Conservation (phyloP, 352 stramenopile genomes). For the Plasmopara halstedii region DNA sequence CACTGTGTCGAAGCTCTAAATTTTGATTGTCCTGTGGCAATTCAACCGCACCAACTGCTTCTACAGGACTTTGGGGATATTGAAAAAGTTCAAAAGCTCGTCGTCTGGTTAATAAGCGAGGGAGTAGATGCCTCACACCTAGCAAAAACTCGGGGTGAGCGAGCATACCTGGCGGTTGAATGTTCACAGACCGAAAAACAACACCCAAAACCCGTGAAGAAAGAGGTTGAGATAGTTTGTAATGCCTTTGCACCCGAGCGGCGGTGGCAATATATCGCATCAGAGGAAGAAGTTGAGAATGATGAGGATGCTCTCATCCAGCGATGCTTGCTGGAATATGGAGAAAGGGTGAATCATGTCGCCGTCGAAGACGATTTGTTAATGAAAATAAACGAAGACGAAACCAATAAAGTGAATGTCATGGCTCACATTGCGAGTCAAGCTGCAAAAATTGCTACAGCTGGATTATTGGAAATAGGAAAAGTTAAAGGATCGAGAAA, state of each 20-base stretch:
- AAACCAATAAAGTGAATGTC: slow-evolving; percentile 12
- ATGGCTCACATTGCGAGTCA: slow-evolving; percentile 48
- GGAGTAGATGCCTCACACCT: slow-evolving; percentile 25
- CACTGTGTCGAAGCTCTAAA: slow-evolving; percentile 34
- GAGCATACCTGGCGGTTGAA: slow-evolving; percentile 26
- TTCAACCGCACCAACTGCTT: slow-evolving; percentile 68
- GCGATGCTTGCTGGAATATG: slow-evolving; percentile 76
- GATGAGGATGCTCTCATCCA: slow-evolving; percentile 66
- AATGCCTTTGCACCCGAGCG: slow-evolving; percentile 31
- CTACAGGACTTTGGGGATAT: slow-evolving; percentile 76
- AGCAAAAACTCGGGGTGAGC: slow-evolving; percentile 22
- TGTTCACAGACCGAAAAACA: slow-evolving; percentile 4
- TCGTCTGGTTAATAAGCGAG: slow-evolving; percentile 49
- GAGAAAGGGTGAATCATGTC: slow-evolving; percentile 39
- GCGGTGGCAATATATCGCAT: slow-evolving; percentile 34
- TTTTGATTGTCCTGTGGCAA: slow-evolving; percentile 17
- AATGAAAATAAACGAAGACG: slow-evolving; percentile 3
- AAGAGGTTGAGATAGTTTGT: slow-evolving; percentile 38
- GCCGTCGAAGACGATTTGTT: slow-evolving; percentile 7
- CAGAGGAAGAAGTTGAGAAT: slow-evolving; percentile 19
- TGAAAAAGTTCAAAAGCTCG: slow-evolving; percentile 38
- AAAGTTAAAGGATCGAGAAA: slow-evolving; percentile 10
- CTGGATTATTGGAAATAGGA: slow-evolving; percentile 5
- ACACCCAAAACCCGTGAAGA: slow-evolving; percentile 17
- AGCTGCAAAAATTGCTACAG: slow-evolving; percentile 29